phyloP scores from a whole-genome alignment of 768 basidiomycete genomes.

The Boletus sensibilis region DNA sequence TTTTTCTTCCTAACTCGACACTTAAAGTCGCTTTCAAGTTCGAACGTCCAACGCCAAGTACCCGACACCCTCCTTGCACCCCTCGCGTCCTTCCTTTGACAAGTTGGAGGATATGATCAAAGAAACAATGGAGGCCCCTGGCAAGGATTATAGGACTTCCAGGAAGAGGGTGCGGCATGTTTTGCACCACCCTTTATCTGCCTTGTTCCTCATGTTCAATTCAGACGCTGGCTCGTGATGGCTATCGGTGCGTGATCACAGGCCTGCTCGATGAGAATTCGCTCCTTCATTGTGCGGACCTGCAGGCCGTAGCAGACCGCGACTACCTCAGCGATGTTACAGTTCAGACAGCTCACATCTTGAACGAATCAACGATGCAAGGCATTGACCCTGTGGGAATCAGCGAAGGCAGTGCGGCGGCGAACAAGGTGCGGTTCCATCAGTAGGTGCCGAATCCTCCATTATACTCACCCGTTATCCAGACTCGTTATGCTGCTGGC shows the following conservation, averaged over 20 bases:
- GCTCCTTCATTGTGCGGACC: neutral
- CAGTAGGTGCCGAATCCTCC: too few species aligned
- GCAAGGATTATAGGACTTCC: neutral
- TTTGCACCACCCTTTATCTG: too few species aligned
- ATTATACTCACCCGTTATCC: neutral
- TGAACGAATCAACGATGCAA: neutral
- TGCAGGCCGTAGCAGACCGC: neutral
- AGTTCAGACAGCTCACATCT: neutral
- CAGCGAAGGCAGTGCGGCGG: too few species aligned
- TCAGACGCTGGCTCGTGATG: neutral
- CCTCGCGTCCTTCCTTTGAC: neutral
- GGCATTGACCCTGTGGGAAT: too few species aligned
- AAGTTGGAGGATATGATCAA: neutral
- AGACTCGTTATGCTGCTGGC: neutral
- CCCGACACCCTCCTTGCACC: neutral
- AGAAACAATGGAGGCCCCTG: neutral
- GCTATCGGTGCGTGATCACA: neutral
- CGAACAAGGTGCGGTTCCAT: neutral
- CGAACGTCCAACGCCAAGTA: neutral
- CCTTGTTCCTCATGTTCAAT: neutral
- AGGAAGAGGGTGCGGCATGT: neutral
- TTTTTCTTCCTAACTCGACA: neutral
- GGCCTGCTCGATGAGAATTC: neutral
- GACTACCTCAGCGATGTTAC: too few species aligned
- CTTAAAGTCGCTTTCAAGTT: neutral